Base-by-base conservation (phyloP, 345 rosid genomes). In the Viola odorata region DNA sequence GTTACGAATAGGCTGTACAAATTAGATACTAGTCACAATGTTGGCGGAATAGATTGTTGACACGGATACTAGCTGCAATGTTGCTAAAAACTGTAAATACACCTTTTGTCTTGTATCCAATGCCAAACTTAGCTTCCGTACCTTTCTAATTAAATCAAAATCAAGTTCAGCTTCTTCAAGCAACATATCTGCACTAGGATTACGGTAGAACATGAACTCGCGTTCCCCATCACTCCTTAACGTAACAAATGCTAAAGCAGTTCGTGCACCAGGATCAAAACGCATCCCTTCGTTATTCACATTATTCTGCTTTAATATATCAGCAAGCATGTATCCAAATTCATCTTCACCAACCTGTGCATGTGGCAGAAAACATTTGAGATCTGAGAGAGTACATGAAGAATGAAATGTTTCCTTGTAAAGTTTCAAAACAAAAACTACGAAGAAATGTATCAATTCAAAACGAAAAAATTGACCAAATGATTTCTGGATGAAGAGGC, bases 111-210 rank as follows among this genome's bases (percentile, higher is more conserved):
- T 23, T 23, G 1, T 23, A 23, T 23, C 32, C 32, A 2, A 23
- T 23, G 2, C 32, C 32, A 23, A 23, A 23, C 32, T 23, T 23
- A 23, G 32, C 32, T 23, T 23, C 32, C 32, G 39, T 70, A 92
- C 99, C 96, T 94, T 94, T 53, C 55, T 85, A 45, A 94, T 87
- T 66, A 90, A 74, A 76, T 90, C 78, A 60, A 80, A 51, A 80
- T 94, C 97, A 68, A 94, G 90, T 80, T 94, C 96, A 57, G 74
- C 72, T 72, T 83, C 97, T 66, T 69, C 70, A 60, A 94, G 87
- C 73, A 94, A 67, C 99, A 94, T 94, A 72, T 94, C 99, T 2
- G 97, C 97, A 70, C 99, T 89, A 3, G 99, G 99, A 68, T 94
- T 94, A 40, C 99, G 87, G 60, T 94, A 94, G 67, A 90, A 94